Percentiles rank a stretch among this genome's conserved stretches.
Evolutionary conservation across 2,329 filamentous ascomycete species (phyloP).

Genomic region (Calcarisporium arbuscula): DNA sequence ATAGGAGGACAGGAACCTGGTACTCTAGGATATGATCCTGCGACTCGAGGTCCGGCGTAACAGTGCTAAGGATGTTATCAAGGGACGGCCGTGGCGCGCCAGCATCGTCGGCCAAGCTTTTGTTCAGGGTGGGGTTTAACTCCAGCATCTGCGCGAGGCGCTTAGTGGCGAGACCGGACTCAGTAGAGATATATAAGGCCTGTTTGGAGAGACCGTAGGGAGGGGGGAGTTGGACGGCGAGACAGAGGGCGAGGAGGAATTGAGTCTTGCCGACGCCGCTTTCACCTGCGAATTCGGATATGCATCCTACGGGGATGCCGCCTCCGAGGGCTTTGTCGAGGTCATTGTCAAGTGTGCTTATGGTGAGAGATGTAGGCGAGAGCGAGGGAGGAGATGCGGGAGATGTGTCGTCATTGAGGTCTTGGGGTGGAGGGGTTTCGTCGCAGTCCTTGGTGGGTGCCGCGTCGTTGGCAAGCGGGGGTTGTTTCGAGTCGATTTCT

Average conservation of each 20-base stretch:
- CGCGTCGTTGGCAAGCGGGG: slow-evolving; percentile 1
- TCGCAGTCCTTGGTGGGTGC: no score
- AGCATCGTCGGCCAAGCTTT: slow-evolving; percentile 18
- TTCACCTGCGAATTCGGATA: slow-evolving; percentile 89
- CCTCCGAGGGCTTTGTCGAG: slow-evolving; percentile 69
- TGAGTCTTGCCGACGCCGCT: slow-evolving; percentile 95
- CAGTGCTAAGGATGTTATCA: slow-evolving; percentile 70
- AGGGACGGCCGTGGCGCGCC: slow-evolving; percentile 49
- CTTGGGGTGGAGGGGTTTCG: neutral
- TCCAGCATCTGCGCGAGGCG: slow-evolving; percentile 75
- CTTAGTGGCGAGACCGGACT: slow-evolving; percentile 74
- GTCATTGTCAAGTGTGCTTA: slow-evolving; percentile 73
- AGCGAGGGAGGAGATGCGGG: slow-evolving; percentile 18
- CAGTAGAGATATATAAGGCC: slow-evolving; percentile 92
- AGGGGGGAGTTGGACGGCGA: slow-evolving; percentile 74
- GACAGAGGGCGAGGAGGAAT: slow-evolving; percentile 76
- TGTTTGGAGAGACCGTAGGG: slow-evolving; percentile 64
- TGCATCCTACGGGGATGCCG: slow-evolving; percentile 71
- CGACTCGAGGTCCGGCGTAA: slow-evolving; percentile 82
- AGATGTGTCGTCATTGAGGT: neutral
- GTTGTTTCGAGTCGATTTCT: neutral
- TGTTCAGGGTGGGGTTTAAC: slow-evolving; percentile 54
- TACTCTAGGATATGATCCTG: slow-evolving; percentile 93
- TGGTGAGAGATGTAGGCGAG: slow-evolving; percentile 30
- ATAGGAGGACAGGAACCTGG: slow-evolving; percentile 81